Evolutionary conservation across 306 rosid species (phyloP).

Genomic region (Sphenostylis stenocarpa): DNA sequence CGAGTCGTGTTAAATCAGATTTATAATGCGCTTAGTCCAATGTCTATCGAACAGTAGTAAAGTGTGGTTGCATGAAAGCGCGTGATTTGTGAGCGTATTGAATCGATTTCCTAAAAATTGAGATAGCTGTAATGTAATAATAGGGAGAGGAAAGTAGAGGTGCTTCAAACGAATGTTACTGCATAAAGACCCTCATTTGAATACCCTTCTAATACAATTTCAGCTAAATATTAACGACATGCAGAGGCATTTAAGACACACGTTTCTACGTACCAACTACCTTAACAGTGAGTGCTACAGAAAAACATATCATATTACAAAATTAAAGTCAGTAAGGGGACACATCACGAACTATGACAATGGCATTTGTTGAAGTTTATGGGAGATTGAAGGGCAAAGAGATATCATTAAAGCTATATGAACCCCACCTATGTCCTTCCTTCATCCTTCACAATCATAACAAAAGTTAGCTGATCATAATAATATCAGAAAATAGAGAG

Average conservation of each 20-base stretch:
- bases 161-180: not conserved
- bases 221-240: not conserved
- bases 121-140: not conserved
- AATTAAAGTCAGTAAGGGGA: not conserved
- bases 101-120: not conserved
- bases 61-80: too few relatives aligned
- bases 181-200: not conserved
- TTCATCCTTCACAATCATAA: not conserved
- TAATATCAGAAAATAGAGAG: not conserved
- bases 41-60: too few relatives aligned
- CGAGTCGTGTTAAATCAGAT: not conserved
- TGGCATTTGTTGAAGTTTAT: conserved; percentile 40
- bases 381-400: conserved; percentile 39
- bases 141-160: not conserved
- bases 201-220: not conserved
- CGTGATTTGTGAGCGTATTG: too few relatives aligned
- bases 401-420: conserved; percentile 37
- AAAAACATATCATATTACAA: not conserved
- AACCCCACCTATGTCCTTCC: conserved; percentile 12
- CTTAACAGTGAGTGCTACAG: not conserved
- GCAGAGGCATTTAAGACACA: not conserved
- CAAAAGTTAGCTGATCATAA: not conserved
- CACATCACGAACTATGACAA: not conserved
- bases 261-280: not conserved
- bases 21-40: too few relatives aligned